A percentile compares a stretch with the other conserved stretches of the same genome.
phyloP scores from a whole-genome alignment of 176 grass and related monocot genomes.

The Tuctoria greenei region DNA sequence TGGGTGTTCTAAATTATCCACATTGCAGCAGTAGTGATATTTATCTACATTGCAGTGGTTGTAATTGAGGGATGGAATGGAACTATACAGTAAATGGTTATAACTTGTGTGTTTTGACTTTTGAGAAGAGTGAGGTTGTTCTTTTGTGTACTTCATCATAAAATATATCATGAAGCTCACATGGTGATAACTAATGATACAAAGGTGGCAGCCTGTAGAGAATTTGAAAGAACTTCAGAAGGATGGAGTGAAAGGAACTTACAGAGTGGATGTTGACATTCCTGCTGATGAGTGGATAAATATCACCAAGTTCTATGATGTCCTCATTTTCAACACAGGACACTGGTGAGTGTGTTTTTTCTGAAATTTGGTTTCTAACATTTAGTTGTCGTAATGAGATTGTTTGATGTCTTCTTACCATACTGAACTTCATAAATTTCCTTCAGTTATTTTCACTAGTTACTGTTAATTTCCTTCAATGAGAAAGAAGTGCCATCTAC shows the following conservation, averaged over 20 bases:
- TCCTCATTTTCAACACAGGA: conserved; percentile 92
- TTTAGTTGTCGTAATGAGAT: not conserved
- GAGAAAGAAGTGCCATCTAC: not conserved
- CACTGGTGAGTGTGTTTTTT: conserved; percentile 69
- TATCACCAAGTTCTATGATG: conserved; percentile 81
- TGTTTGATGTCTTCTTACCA: not conserved
- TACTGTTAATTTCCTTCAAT: not conserved
- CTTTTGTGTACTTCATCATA: not conserved
- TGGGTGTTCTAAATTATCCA: not conserved
- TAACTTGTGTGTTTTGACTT: conserved; percentile 22
- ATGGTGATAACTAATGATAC: conserved; percentile 58
- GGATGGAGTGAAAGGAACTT: conserved; percentile 59
- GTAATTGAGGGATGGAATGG: not conserved
- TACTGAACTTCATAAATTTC: not conserved
- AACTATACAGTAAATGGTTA: not conserved
- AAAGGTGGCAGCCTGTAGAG: conserved; percentile 89
- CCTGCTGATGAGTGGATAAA: conserved; percentile 72
- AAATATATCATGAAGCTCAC: conserved; percentile 39
- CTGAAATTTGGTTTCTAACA: not conserved
- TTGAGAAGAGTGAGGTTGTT: not conserved
- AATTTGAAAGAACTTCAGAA: conserved; percentile 39
- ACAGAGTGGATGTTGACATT: conserved; percentile 78
- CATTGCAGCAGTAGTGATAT: not conserved
- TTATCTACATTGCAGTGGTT: not conserved
- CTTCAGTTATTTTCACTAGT: conserved; percentile 1